Conservation (phyloP, 2,329 filamentous ascomycete genomes). For the Aspergillus fructus region DNA sequence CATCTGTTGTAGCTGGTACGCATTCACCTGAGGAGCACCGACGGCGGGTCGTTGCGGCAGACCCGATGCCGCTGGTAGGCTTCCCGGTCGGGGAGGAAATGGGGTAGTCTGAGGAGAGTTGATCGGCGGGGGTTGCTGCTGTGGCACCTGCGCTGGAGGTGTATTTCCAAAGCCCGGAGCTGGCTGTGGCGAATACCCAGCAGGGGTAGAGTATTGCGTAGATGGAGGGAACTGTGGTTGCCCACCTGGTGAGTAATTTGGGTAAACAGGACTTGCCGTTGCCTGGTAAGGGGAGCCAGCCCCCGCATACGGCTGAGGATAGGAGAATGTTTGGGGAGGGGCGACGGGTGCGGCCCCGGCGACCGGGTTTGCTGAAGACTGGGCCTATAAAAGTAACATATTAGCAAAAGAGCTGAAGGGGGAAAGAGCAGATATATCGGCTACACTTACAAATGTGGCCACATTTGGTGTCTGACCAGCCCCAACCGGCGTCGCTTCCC, state of each 20-base stretch:
- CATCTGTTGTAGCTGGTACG: slow-evolving; percentile 57
- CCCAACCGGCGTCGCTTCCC: slow-evolving; percentile 56
- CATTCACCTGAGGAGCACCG: slow-evolving; percentile 53
- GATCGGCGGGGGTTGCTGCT: slow-evolving; percentile 40
- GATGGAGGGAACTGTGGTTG: slow-evolving; percentile 34
- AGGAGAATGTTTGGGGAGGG: slow-evolving; percentile 32
- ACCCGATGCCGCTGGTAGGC: slow-evolving; percentile 55
- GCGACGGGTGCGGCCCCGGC: neutral
- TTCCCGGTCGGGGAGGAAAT: slow-evolving; percentile 52
- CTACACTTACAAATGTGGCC: slow-evolving; percentile 56
- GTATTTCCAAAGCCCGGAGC: slow-evolving; percentile 40
- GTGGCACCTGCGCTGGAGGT: slow-evolving; percentile 34
- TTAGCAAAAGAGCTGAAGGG: neutral
- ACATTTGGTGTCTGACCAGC: slow-evolving; percentile 51
- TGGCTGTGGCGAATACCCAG: slow-evolving; percentile 33
- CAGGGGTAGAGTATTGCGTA: slow-evolving; percentile 31
- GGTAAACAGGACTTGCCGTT: slow-evolving; percentile 38
- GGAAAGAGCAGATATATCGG: too few relatives aligned
- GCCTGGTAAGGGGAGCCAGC: slow-evolving; percentile 45
- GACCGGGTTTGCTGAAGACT: slow-evolving; percentile 44
- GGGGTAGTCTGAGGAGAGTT: slow-evolving; percentile 42
- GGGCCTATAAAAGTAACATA: slow-evolving; percentile 30
- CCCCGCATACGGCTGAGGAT: slow-evolving; percentile 42
- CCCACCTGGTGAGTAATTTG: slow-evolving; percentile 35
- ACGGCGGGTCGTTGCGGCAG: slow-evolving; percentile 63